phyloP scores from a whole-genome alignment of 2,329 filamentous ascomycete genomes.

The Pyrenophora seminiperda region DNA sequence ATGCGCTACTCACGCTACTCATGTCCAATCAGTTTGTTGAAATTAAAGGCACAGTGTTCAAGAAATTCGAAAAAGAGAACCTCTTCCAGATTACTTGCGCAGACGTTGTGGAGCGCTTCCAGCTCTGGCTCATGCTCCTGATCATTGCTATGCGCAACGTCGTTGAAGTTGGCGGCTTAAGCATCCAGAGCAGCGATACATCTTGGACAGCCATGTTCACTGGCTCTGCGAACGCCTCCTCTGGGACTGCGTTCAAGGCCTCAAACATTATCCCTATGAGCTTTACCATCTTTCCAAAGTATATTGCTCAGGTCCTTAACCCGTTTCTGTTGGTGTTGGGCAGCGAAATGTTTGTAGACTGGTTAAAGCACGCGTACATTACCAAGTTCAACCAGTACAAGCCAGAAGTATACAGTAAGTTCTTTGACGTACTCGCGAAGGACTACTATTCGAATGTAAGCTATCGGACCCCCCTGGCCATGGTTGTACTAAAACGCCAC shows the following conservation, averaged over 20 bases:
- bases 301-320: slow-evolving; percentile 86
- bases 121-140: slow-evolving; percentile 94
- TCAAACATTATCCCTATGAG: slow-evolving; percentile 84
- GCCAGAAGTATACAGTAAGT: slow-evolving; percentile 84
- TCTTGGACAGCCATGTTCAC: slow-evolving; percentile 40
- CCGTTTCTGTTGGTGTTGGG: slow-evolving; percentile 94
- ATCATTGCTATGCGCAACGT: slow-evolving; percentile 97
- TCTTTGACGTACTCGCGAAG: slow-evolving; percentile 91
- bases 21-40: slow-evolving; percentile 99
- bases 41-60: slow-evolving; percentile 98
- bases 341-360: slow-evolving; percentile 95
- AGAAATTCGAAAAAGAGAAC: slow-evolving; percentile 98
- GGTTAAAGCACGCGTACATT: slow-evolving; percentile 96
- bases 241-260: slow-evolving; percentile 60
- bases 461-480: not conserved
- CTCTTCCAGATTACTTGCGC: slow-evolving; percentile 95
- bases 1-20: slow-evolving; percentile 86
- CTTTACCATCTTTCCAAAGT: slow-evolving; percentile 86
- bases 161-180: slow-evolving; percentile 89
- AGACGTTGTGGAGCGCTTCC: slow-evolving; percentile 95
- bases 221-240: slow-evolving; percentile 54
- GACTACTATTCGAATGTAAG: slow-evolving; percentile 94
- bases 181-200: slow-evolving; percentile 49
- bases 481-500: slow-evolving; percentile 11
- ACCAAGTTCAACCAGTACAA: slow-evolving; percentile 98